A percentile compares a stretch with the other conserved stretches of the same genome.
phyloP scores from a whole-genome alignment of 345 rosid genomes.

The Eucalyptus cloeziana region DNA sequence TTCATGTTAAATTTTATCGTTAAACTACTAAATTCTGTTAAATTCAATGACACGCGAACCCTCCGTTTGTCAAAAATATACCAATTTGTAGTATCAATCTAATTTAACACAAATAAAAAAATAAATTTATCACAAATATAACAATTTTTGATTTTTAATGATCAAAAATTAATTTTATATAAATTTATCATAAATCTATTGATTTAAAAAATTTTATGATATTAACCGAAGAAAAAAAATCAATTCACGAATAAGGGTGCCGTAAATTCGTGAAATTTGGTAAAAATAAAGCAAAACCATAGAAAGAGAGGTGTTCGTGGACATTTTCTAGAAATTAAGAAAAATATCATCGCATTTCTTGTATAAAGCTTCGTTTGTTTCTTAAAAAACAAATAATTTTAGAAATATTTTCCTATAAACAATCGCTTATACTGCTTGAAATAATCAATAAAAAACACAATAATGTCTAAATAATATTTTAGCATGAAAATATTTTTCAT shows the following conservation, averaged over 20 bases:
- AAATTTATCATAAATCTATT: fast-evolving
- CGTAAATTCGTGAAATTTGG: background rate
- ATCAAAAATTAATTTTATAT: too few relatives aligned
- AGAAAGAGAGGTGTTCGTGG: background rate
- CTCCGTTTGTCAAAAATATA: fast-evolving
- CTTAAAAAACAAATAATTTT: fast-evolving
- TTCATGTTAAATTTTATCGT: too few relatives aligned
- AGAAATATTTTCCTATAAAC: too few relatives aligned
- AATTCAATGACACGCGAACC: fast-evolving
- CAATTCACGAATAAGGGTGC: fast-evolving
- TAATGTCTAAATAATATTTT: too few relatives aligned
- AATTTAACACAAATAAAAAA: too few relatives aligned
- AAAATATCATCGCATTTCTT: background rate
- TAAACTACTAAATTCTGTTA: fast-evolving
- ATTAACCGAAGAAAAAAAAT: too few relatives aligned
- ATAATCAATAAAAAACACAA: too few relatives aligned
- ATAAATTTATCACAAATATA: too few relatives aligned
- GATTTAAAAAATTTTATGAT: fast-evolving
- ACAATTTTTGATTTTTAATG: fast-evolving
- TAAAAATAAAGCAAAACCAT: background rate
- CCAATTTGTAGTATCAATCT: fast-evolving
- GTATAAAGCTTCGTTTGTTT: background rate
- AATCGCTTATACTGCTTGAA: fast-evolving
- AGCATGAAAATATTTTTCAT: fast-evolving
- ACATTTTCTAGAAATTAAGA: background rate